Percentiles rank a stretch among this genome's conserved stretches.
Evolutionary conservation across 371 early-diverging fungal species (phyloP).

Genomic region (Mucor racemosus): DNA sequence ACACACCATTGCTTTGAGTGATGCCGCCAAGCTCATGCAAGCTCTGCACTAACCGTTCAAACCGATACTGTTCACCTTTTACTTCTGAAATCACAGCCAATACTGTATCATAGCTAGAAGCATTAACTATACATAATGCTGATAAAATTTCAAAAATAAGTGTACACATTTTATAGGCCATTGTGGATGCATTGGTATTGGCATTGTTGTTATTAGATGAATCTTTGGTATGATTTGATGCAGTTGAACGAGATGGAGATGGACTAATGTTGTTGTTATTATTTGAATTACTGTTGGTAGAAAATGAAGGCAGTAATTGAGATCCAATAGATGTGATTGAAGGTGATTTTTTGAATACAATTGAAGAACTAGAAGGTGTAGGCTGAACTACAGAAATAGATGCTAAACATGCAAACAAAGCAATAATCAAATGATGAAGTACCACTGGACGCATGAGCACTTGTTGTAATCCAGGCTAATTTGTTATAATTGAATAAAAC

Average conservation of each 20-base stretch:
- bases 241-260: slow-evolving; percentile 40
- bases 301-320: slow-evolving; percentile 26
- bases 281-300: slow-evolving; percentile 5
- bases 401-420: slow-evolving; percentile 30
- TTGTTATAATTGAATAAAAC: not conserved
- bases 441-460: slow-evolving; percentile 49
- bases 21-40: slow-evolving; percentile 32
- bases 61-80: slow-evolving; percentile 66
- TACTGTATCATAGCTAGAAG: slow-evolving; percentile 52
- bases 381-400: slow-evolving; percentile 1
- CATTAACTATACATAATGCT: slow-evolving; percentile 57
- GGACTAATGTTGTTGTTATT: slow-evolving; percentile 22
- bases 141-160: slow-evolving; percentile 24
- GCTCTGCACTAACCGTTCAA: slow-evolving; percentile 61
- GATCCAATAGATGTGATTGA: slow-evolving; percentile 29
- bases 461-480: slow-evolving; percentile 61
- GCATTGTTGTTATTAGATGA: not conserved
- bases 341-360: slow-evolving; percentile 19
- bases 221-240: not conserved
- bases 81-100: slow-evolving; percentile 60
- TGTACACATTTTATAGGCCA: slow-evolving; percentile 14
- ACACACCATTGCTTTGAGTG: not conserved
- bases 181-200: not conserved
- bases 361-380: slow-evolving; percentile 10
- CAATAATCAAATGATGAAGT: slow-evolving; percentile 35